Evolutionary conservation across 768 basidiomycete genomes (phyloP), one percentile per base, ranked within the genome.

Genomic region (Kwoniella dejecticola): DNA sequence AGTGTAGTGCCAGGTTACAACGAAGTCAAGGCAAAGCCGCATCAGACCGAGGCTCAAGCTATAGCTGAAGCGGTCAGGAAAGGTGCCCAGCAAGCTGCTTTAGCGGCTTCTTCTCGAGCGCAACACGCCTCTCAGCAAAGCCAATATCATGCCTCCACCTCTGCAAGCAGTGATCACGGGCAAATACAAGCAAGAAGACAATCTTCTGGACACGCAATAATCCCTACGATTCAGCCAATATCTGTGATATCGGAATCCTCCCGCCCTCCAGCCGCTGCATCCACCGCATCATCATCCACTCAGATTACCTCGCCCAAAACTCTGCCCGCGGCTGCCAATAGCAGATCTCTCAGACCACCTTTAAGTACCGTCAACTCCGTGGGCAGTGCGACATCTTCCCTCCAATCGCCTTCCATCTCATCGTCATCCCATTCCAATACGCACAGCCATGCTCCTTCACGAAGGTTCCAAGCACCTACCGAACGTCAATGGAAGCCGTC

Each of bases 1-100:
- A 19, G 41, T n/a, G 6, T n/a, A 46, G 42, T 4, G 15, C 26
- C 40, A 15, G 15, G 33, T 36, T 36, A 15, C 31, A 52, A 50
- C 31, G 58, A 50, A 17, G 15, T 24, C 0, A 49, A 33, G 17
- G 48, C 36, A 6, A 50, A 50, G 23, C 48, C 48, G 3, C 15
- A 50, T 36, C 73, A 64, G 45, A 75, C 73, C 11, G 73, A 75
- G 44, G 73, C 73, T 49, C 73, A 75, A 46, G 62, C 63, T 15
- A 63, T 75, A 8, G 70, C 66, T 3, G 73, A 69, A 24, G 73
- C 68, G 8, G 70, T 62, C 4, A 52, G 45, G 24, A 57, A 42
- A 52, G 49, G 38, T 30, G 58, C 49, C 45, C 64, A 56, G 40
- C 52, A 41, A 45, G 56, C 52, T 30, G 52, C 56, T 40, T 33